phyloP scores from a whole-genome alignment of 192 early-diverging fungal genomes.

The Entomortierella parvispora region DNA sequence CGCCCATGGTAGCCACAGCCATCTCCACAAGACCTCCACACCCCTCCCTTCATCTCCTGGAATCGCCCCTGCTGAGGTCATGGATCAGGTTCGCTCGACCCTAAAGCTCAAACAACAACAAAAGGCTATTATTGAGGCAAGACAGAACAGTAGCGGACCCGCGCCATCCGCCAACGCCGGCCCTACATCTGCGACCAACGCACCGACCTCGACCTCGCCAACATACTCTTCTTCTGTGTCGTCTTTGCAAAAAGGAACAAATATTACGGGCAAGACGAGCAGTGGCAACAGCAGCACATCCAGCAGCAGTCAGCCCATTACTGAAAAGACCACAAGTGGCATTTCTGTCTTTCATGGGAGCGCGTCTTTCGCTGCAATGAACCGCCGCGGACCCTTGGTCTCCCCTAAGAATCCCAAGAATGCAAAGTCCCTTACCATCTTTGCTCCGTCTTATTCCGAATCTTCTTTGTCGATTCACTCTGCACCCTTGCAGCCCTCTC shows the following conservation, averaged over 20 bases:
- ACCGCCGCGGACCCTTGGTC: constrained; percentile 31
- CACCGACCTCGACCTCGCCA: background rate
- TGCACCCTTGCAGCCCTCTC: constrained; percentile 59
- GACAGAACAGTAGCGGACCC: constrained; percentile 41
- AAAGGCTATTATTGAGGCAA: constrained; percentile 70
- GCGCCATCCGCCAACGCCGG: background rate
- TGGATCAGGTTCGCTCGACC: constrained; percentile 65
- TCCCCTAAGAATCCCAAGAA: constrained; percentile 61
- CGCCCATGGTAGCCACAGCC: constrained; percentile 3
- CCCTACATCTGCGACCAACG: constrained; percentile 10
- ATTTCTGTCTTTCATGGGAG: constrained; percentile 50
- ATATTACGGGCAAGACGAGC: too few species aligned
- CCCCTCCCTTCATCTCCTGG: constrained; percentile 1
- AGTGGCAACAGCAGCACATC: constrained; percentile 13
- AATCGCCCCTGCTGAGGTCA: constrained; percentile 40
- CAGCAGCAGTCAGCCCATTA: constrained; percentile 23
- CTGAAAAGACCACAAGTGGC: constrained; percentile 37
- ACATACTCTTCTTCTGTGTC: background rate
- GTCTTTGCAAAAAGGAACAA: background rate
- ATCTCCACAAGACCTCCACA: constrained; percentile 9
- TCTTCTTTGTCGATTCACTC: constrained; percentile 55
- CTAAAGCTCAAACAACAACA: constrained; percentile 70
- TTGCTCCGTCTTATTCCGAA: constrained; percentile 62
- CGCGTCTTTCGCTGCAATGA: constrained; percentile 27
- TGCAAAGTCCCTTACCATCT: constrained; percentile 61